Conservation (phyloP, 495 filamentous ascomycete genomes). For the Jackrogersella multiformis region DNA sequence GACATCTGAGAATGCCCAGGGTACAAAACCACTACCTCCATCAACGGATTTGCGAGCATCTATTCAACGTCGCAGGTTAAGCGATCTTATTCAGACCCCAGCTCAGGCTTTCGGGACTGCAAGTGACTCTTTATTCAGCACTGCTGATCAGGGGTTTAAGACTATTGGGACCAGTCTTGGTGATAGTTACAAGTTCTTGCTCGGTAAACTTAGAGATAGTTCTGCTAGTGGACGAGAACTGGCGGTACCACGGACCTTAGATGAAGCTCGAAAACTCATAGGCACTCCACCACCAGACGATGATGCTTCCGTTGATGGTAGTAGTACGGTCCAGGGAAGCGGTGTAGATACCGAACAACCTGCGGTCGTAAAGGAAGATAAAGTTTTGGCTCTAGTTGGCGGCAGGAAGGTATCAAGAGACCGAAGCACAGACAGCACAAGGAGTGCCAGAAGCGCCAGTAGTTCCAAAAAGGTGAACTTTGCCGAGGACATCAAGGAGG, state of each 20-base stretch:
- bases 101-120: conserved; percentile 81
- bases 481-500: conserved; percentile 52
- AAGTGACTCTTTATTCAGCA: conserved; percentile 82
- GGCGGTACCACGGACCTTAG: conserved; percentile 83
- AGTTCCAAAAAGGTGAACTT: conserved; percentile 63
- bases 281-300: conserved; percentile 69
- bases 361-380: conserved; percentile 60
- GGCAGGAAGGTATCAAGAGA: conserved; percentile 71
- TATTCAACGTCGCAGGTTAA: conserved; percentile 70
- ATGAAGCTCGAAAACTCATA: conserved; percentile 89
- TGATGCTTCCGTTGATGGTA: conserved; percentile 60
- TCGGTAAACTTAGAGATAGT: conserved; percentile 85
- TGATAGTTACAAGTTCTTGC: conserved; percentile 90
- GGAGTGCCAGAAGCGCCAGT: conserved; percentile 63
- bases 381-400: conserved; percentile 68
- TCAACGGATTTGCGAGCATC: conserved; percentile 54
- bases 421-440: conserved; percentile 78
- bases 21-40: conserved; percentile 52
- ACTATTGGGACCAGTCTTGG: conserved; percentile 88
- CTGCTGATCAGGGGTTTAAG: conserved; percentile 89
- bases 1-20: conserved; percentile 49
- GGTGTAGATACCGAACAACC: conserved; percentile 49
- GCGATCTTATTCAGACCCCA: conserved; percentile 84
- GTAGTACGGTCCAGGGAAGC: conserved; percentile 53
- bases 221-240: conserved; percentile 58